Conservation (phyloP, 2,329 filamentous ascomycete species). For the Xylariaceae sp. region DNA sequence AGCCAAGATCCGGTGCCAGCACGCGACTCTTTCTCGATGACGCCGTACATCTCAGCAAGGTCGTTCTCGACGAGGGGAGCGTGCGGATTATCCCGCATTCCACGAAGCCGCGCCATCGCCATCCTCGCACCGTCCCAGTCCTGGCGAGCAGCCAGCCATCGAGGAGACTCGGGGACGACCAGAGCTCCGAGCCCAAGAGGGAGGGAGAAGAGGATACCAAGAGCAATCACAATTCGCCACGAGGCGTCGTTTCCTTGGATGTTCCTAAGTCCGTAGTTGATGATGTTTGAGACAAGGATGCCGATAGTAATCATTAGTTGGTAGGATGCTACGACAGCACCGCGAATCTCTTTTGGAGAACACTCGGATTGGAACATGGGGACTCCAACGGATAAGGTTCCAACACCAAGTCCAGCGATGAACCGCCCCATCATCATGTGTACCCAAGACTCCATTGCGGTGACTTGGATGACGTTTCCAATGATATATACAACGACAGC, state of each 20-base stretch:
- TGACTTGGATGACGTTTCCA: slow-evolving; percentile 64
- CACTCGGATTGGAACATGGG: slow-evolving; percentile 66
- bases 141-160: slow-evolving; percentile 47
- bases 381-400: slow-evolving; percentile 60
- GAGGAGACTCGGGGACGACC: slow-evolving; percentile 51
- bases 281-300: slow-evolving; percentile 53
- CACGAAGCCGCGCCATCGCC: slow-evolving; percentile 50
- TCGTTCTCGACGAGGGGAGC: slow-evolving; percentile 46
- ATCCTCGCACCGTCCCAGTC: slow-evolving; percentile 44
- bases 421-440: slow-evolving; percentile 63
- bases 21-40: slow-evolving; percentile 39
- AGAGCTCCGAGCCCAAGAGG: slow-evolving; percentile 51
- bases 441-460: slow-evolving; percentile 54
- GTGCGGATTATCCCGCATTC: slow-evolving; percentile 42
- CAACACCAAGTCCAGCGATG: slow-evolving; percentile 63
- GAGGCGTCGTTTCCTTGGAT: slow-evolving; percentile 39
- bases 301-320: slow-evolving; percentile 71
- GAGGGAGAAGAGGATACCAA: slow-evolving; percentile 49
- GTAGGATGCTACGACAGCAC: slow-evolving; percentile 63
- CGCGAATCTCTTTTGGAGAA: slow-evolving; percentile 58
- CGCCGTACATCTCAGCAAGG: slow-evolving; percentile 45
- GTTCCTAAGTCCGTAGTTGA: slow-evolving; percentile 48
- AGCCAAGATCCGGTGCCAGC: slow-evolving; percentile 48
- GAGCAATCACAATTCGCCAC: slow-evolving; percentile 60
- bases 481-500: slow-evolving; percentile 55